Conservation (phyloP, 805 yeast genomes). For the Metschnikowia shivogae region DNA sequence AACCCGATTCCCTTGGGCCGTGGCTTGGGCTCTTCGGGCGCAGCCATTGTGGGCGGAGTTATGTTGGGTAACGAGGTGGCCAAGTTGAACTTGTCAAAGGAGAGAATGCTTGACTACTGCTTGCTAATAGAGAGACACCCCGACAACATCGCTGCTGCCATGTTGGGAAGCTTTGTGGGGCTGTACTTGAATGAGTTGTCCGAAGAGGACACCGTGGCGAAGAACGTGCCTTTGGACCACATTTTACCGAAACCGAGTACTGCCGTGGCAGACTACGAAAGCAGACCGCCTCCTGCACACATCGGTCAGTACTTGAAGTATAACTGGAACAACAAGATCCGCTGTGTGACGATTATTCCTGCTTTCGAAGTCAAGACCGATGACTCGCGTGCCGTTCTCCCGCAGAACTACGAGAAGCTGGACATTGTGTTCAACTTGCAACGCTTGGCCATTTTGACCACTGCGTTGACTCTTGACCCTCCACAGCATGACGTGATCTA, state of each 20-base stretch:
- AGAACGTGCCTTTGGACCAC: conserved; percentile 79
- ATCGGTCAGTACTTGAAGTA: conserved; percentile 89
- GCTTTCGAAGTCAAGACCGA: conserved; percentile 94
- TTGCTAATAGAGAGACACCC: conserved; percentile 98
- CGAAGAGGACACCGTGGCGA: conserved; percentile 65
- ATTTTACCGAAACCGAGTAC: conserved; percentile 70
- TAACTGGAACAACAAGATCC: conserved; percentile 74
- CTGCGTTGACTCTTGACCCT: conserved; percentile 80
- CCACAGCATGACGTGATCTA: conserved; percentile 82
- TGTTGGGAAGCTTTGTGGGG: conserved; percentile 99
- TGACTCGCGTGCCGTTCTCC: conserved; percentile 84
- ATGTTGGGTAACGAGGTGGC: conserved; percentile 85
- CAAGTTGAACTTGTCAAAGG: conserved; percentile 63
- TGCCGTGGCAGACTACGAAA: conserved; percentile 49
- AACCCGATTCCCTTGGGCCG: conserved; percentile 97
- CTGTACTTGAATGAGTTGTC: conserved; percentile 81
- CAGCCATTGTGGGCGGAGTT: conserved; percentile 97
- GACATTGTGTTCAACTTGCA: conserved; percentile 93
- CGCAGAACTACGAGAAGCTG: conserved; percentile 66
- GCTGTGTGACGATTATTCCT: conserved; percentile 89
- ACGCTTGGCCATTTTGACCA: conserved; percentile 86
- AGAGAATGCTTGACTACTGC: conserved; percentile 88
- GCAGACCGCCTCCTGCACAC: conserved; percentile 62
- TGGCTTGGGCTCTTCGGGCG: conserved; percentile 96
- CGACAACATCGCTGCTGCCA: conserved; percentile 96